phyloP scores from a whole-genome alignment of 139 green algal genomes.

The Coelastrella sp. region DNA sequence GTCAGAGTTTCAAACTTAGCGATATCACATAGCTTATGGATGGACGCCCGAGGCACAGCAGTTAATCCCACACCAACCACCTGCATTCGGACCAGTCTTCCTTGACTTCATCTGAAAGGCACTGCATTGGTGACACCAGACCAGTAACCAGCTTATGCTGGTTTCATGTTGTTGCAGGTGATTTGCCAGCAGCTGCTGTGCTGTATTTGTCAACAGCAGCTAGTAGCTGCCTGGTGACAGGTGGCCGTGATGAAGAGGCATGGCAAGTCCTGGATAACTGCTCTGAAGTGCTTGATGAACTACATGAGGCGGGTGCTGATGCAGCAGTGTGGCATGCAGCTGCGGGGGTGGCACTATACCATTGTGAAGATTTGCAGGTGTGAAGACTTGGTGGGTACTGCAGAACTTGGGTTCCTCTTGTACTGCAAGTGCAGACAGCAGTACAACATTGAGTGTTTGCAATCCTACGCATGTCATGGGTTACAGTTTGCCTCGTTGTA shows the following conservation, averaged over 20 bases:
- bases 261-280: conserved; percentile 32
- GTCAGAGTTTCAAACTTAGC: too few species aligned
- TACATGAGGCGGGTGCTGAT: conserved; percentile 55
- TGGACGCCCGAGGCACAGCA: background rate
- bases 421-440: too few species aligned
- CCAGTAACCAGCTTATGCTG: too few species aligned
- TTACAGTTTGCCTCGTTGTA: too few species aligned
- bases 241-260: conserved; percentile 43
- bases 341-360: conserved; percentile 55
- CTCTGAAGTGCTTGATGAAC: conserved; percentile 20
- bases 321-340: conserved; percentile 52
- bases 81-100: too few species aligned
- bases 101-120: too few species aligned
- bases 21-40: background rate
- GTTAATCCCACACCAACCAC: too few species aligned
- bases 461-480: too few species aligned
- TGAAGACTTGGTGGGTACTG: background rate
- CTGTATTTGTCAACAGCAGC: conserved; percentile 29
- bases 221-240: conserved; percentile 54
- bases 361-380: conserved; percentile 50
- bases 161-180: background rate
- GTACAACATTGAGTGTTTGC: too few species aligned
- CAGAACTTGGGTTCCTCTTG: background rate
- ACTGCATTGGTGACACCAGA: too few species aligned
- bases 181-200: conserved; percentile 17